These are phyloP conservation scores for Ustilago shanxiensis DNA, from an alignment of 1,284 basidiomycete species.

Conservation along the genomic window DNA sequence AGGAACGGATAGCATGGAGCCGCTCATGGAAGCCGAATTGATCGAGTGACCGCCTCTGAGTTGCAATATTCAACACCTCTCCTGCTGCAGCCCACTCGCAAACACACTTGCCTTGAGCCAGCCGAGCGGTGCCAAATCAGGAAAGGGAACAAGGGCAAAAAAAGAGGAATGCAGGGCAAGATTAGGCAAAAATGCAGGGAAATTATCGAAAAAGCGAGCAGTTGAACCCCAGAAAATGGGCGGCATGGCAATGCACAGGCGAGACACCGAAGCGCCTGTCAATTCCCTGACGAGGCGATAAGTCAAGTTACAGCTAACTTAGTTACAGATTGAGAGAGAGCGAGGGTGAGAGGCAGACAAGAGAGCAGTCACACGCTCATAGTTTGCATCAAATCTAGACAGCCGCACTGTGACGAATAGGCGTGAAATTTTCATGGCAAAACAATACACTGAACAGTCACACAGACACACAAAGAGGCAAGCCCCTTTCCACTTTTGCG, in stretches of 20 bases:
- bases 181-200: neutral
- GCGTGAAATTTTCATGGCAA: neutral
- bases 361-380: neutral
- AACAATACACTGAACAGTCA: too few species aligned
- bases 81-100: neutral
- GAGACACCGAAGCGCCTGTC: slow-evolving; percentile 3
- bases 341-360: too few species aligned
- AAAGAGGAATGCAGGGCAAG: neutral
- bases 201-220: neutral
- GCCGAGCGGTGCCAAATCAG: slow-evolving; percentile 1
- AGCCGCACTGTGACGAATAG: neutral
- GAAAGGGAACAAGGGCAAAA: neutral
- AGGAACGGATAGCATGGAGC: neutral
- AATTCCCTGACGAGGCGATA: too few species aligned
- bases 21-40: neutral
- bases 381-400: neutral
- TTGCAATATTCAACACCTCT: neutral
- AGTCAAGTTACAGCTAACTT: too few species aligned
- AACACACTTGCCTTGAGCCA: neutral
- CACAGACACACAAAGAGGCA: too few species aligned
- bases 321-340: too few species aligned
- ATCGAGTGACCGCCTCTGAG: neutral
- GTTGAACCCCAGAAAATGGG: neutral
- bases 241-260: slow-evolving; percentile 2
- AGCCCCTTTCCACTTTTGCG: neutral